A percentile compares a stretch with the other conserved stretches of the same genome.
Conservation (phyloP, 768 basidiomycete species). For the Tubosaeta sp. region DNA sequence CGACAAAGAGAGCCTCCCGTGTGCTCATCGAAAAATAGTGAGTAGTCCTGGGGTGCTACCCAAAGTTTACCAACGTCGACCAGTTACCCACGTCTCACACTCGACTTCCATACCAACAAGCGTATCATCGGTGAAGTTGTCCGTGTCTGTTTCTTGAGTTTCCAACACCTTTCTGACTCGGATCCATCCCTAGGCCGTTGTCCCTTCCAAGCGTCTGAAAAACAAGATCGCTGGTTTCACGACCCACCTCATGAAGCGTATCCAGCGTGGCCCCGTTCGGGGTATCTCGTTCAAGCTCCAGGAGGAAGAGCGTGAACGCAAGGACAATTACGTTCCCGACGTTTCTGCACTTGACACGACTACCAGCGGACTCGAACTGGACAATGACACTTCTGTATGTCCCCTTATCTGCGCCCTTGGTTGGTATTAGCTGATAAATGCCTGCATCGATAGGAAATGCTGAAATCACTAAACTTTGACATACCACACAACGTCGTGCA, state of each 20-base stretch:
- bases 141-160: conserved; percentile 30
- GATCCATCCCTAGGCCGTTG: conserved; percentile 57
- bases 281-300: conserved; percentile 99
- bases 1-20: conserved; percentile 98
- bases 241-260: conserved; percentile 99
- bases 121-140: conserved; percentile 98
- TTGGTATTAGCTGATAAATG: neutral
- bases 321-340: conserved; percentile 99
- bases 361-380: conserved; percentile 75
- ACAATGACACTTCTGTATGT: conserved; percentile 89
- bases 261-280: conserved; percentile 95
- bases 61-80: neutral
- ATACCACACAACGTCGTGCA: conserved; percentile 70
- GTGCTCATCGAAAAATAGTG: conserved; percentile 99
- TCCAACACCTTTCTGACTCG: neutral
- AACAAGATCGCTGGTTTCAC: conserved; percentile 99
- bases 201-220: conserved; percentile 97
- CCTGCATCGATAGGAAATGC: conserved; percentile 59
- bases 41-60: conserved; percentile 28
- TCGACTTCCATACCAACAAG: conserved; percentile 99
- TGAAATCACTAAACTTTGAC: conserved; percentile 92
- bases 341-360: conserved; percentile 90
- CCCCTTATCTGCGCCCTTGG: neutral
- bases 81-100: conserved; percentile 97
- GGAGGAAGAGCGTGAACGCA: conserved; percentile 98